phyloP scores from a whole-genome alignment of 2,329 filamentous ascomycete species.

The Colletotrichum sp. region DNA sequence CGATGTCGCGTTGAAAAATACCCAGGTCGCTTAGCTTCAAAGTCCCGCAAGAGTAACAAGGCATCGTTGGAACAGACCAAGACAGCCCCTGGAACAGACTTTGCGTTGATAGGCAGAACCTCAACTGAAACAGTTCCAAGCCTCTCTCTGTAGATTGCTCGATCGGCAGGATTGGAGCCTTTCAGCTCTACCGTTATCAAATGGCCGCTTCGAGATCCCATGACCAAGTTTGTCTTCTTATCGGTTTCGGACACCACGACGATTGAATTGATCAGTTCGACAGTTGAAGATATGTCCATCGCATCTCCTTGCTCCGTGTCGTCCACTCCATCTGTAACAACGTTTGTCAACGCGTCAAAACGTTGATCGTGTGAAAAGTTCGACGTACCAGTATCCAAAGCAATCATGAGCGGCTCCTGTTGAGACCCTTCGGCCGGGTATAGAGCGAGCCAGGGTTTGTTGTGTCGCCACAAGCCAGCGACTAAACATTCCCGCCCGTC shows the following conservation, averaged over 20 bases:
- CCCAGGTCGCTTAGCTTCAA: slow-evolving; percentile 28
- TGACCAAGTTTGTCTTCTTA: slow-evolving; percentile 37
- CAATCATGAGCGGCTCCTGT: slow-evolving; percentile 14
- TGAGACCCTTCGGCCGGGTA: slow-evolving; percentile 23
- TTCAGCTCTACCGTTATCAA: slow-evolving; percentile 44
- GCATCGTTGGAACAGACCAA: slow-evolving; percentile 56
- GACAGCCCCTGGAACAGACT: slow-evolving; percentile 26
- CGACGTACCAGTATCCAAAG: slow-evolving; percentile 27
- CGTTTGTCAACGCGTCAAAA: neutral
- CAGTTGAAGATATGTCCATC: slow-evolving; percentile 5
- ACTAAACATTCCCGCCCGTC: slow-evolving; percentile 31
- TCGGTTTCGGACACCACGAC: slow-evolving; percentile 33
- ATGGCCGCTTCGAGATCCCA: slow-evolving; percentile 59
- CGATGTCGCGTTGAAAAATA: slow-evolving; percentile 46
- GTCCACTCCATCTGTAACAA: neutral
- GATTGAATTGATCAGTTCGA: slow-evolving; percentile 47
- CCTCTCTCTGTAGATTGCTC: slow-evolving; percentile 34
- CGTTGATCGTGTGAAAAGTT: neutral
- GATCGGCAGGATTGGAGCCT: slow-evolving; percentile 23
- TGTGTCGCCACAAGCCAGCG: slow-evolving; percentile 38
- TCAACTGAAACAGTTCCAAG: slow-evolving; percentile 41
- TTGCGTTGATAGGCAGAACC: slow-evolving; percentile 30
- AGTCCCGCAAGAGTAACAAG: slow-evolving; percentile 47
- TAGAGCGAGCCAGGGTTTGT: slow-evolving; percentile 37
- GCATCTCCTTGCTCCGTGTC: neutral